These are phyloP conservation scores for Priceomyces medius DNA, from an alignment of 805 yeast species.

Conservation along the genomic window DNA sequence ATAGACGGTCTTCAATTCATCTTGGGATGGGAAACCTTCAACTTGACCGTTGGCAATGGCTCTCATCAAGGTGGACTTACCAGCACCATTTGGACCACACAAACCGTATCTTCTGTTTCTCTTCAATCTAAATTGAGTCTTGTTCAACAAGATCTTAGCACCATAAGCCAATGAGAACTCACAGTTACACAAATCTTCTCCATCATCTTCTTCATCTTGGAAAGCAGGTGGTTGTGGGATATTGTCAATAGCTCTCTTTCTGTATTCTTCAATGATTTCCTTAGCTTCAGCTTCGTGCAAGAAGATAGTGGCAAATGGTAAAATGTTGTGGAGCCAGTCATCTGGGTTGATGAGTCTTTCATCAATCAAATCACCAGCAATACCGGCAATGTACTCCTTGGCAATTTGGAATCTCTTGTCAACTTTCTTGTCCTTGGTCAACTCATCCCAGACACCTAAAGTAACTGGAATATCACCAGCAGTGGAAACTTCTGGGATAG, in stretches of 20 bases:
- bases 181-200: constrained; percentile 99
- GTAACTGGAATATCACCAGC: constrained; percentile 97
- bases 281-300: constrained; percentile 90
- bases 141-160: constrained; percentile 99
- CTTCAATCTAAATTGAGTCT: constrained; percentile 98
- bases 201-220: constrained; percentile 97
- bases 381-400: constrained; percentile 82
- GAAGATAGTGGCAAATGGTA: constrained; percentile 95
- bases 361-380: constrained; percentile 98
- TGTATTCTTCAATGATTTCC: constrained; percentile 84
- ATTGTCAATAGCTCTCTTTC: constrained; percentile 96
- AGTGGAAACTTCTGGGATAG: constrained; percentile 94
- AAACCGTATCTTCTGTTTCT: constrained; percentile 99
- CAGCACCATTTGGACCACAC: constrained; percentile 63
- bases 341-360: constrained; percentile 91
- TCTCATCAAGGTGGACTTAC: constrained; percentile 75
- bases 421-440: constrained; percentile 65
- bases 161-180: constrained; percentile 99
- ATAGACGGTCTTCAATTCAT: constrained; percentile 97
- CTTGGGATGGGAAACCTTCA: constrained; percentile 99
- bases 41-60: constrained; percentile 98
- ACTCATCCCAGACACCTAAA: constrained; percentile 72
- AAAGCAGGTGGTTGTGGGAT: constrained; percentile 94
- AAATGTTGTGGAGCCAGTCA: constrained; percentile 84
- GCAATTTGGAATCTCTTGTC: constrained; percentile 79